Evolutionary conservation across 805 yeast species (phyloP), one percentile per base, ranked within the genome.

Genomic region (Kregervanrija pseudodelftensis): DNA sequence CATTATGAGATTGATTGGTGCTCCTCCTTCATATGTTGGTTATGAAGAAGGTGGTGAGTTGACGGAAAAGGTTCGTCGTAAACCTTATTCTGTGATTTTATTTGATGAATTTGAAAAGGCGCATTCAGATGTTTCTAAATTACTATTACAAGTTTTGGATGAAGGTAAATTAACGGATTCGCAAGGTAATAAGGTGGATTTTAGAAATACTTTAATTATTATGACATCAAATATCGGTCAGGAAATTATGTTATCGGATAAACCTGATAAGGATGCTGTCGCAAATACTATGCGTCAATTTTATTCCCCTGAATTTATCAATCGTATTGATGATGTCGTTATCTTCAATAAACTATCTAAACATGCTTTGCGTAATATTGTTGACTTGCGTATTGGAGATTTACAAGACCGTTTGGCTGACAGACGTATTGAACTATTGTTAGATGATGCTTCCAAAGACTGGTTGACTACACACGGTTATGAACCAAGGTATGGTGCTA

Each of bases 101-200:
- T 93, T 91, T 62, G 99, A 91, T 65, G 99, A 91, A 67, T 87
- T 91, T 64, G 99, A 91, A 58, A 91, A 91, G 65, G 98, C 99
- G 0, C 98, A 93, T 63, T 84, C 89, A 2, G 99, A 91, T 65
- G 84, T 91, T n/a, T 81, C 95, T 30, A 93, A 93, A 65, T 73
- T 91, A 36, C 69, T 91, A 40, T 68, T 91, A 48, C 99, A 93
- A 65, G 98, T 91, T 0, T 70, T 91, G 43, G 99, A 91, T 64
- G 99, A 91, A 65, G 99, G 99, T 45, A 79, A 85, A 43, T 73
- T 91, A 54, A 91, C 98, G 0, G 99, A 91, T 61, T 84, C 96
- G 2, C 95, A 89, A 58, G 99, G 99, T 30, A 86, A 89, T 48
- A 85, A 83, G 53, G 88, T 93, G 40, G 97, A 93, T 63, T 91